Conservation (phyloP, 441 rosid species). For the Codiaeum variegatum region DNA sequence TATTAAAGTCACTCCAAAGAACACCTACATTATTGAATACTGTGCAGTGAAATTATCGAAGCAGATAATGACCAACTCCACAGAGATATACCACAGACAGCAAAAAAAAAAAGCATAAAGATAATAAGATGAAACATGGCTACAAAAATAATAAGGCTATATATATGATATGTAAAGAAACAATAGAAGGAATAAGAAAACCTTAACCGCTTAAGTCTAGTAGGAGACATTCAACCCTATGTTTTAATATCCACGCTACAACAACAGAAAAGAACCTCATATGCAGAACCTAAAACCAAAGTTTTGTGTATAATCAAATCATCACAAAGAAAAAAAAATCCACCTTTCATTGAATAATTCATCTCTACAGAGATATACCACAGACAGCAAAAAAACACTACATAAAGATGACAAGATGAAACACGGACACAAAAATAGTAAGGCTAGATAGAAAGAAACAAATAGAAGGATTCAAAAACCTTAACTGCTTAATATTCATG, state of each 20-base stretch:
- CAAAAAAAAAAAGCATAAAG: background rate
- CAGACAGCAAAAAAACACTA: too few species aligned
- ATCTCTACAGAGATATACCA: too few species aligned
- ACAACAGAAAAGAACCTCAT: background rate
- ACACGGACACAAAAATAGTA: too few species aligned
- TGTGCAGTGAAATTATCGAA: too few species aligned
- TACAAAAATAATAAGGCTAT: background rate
- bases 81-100: background rate
- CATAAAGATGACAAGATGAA: too few species aligned
- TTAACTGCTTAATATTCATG: too few species aligned
- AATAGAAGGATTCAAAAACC: too few species aligned
- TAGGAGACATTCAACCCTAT: background rate
- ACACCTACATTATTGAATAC: background rate
- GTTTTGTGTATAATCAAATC: background rate
- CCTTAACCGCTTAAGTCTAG: background rate
- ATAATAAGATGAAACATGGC: background rate
- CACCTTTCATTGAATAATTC: constrained; percentile 78
- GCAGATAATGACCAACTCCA: background rate
- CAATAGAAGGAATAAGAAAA: background rate
- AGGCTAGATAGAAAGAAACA: too few species aligned
- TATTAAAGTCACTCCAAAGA: background rate
- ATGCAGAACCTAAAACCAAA: background rate
- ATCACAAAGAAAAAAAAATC: constrained; percentile 9
- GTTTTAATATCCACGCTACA: background rate
- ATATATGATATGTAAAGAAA: background rate